Percentiles rank a stretch among this genome's conserved stretches.
Conservation (phyloP, 2,329 filamentous ascomycete genomes). For the Alternaria triticina region DNA sequence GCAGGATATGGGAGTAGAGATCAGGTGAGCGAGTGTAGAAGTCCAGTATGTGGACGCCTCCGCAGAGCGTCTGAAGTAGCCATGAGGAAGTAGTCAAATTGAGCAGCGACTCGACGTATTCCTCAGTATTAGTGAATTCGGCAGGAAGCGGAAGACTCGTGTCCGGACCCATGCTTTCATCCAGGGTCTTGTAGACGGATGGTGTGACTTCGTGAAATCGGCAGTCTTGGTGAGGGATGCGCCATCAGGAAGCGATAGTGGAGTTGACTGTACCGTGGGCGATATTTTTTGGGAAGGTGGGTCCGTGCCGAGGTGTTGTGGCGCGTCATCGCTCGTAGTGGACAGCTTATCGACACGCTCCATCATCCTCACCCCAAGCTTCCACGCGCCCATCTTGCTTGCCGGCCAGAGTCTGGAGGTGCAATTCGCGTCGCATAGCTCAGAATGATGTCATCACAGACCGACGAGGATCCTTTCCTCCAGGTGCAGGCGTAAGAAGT, state of each 20-base stretch:
- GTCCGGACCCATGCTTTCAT: conserved; percentile 54
- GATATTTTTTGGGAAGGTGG: conserved; percentile 22
- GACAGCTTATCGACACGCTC: conserved; percentile 11
- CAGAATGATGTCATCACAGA: conserved; percentile 48
- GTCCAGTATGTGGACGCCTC: conserved; percentile 95
- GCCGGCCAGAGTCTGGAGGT: background rate
- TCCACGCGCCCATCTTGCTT: background rate
- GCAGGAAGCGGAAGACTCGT: conserved; percentile 70
- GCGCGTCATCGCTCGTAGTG: conserved; percentile 13
- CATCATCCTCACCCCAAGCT: conserved; percentile 6
- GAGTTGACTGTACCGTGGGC: conserved; percentile 17
- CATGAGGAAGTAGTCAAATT: conserved; percentile 75
- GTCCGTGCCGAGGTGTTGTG: conserved; percentile 19
- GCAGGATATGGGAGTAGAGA: conserved; percentile 78
- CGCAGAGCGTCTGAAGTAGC: conserved; percentile 86
- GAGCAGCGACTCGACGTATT: conserved; percentile 80
- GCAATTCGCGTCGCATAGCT: conserved; percentile 9
- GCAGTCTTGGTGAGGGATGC: background rate
- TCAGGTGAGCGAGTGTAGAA: conserved; percentile 89
- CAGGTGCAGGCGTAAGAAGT: conserved; percentile 55
- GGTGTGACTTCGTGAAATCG: background rate
- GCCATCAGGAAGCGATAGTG: conserved; percentile 14
- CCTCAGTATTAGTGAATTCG: conserved; percentile 73
- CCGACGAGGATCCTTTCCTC: conserved; percentile 57
- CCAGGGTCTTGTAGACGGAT: conserved; percentile 14